Base-by-base conservation (phyloP, 495 filamentous ascomycete genomes). In the Glutinoglossum americanum region DNA sequence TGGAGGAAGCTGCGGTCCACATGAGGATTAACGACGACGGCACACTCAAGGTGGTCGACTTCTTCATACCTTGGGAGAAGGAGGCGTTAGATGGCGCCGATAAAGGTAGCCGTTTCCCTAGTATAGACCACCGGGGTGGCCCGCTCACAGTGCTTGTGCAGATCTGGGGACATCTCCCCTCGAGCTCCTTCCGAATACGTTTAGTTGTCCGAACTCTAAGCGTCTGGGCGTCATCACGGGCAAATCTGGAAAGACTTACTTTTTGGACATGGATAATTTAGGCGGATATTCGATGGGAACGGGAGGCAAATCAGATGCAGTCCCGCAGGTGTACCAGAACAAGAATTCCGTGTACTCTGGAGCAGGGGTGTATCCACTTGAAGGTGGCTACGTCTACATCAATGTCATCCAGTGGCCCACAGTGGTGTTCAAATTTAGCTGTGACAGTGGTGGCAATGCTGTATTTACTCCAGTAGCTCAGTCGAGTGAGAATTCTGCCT, bases 381-480 rank as follows among this genome's bases (percentile, higher is more conserved):
- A 73, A 45, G 71, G 71, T 5, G 70, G 71, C n/a, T 73, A 71
- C 57, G 65, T 73, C 35, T 71, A 71, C 56, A 65, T 69, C 56
- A 69, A 68, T 5, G 62, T 70, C 1, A 67, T 70, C 7, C 64
- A 68, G n/a, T 61, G 65, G 54, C 62, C 63, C 30, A 69, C 65
- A 8, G 62, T 67, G 23, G 69, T 66, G 3, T 71, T 68, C 59
- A 68, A 69, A 51, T 71, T 71, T 57, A 61, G 63, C 21, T 65
- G 63, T 37, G 56, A 58, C 1, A 27, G 55, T 21, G 58, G 59
- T 25, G 69, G 69, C 6, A 60, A 64, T 19, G 67, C 69, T 10
- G 63, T 64, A 9, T 71, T 71, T 51, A 64, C 66, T 4, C 66
- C 70, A 51, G 70, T 70, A 10, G 70, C 67, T 33, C 62, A 68